Evolutionary conservation across 2,329 filamentous ascomycete genomes (phyloP), one percentile per base, ranked within the genome.

Genomic region (Akanthomyces dipterigenus): DNA sequence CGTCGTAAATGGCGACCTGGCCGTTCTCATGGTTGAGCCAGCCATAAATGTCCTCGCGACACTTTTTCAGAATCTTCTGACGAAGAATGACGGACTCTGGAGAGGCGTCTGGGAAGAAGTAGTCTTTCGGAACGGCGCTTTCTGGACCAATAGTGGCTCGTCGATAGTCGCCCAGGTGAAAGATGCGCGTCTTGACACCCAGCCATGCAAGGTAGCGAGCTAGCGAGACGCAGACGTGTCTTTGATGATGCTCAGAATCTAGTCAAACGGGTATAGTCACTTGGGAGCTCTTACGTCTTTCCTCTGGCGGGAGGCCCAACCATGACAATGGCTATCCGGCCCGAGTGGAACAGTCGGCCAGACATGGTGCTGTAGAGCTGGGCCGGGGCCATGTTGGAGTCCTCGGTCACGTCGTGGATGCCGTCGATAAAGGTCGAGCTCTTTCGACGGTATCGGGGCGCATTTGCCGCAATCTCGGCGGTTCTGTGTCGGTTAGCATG

Each of bases 361-460:
- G 93, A 98, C 83, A 98, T 96, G 58, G 95, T 99, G 74, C 92
- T 97, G 79, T 99, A 99, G 50, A 99, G 83, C 78, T 99, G 95
- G 67, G 95, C 95, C 34, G 95, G 95, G 5, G 95, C 95, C 84
- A 96, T 85, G 68, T 93, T 80, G 65, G 79, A 77, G 69, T 91
- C 91, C 71, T 93, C 89, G 9, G 90, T 86, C 59, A 96, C 82
- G 79, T 98, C 93, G 76, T 98, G 93, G 69, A 98, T 97, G 66
- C 91, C 93, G 80, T 98, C 95, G 69, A 97, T 93, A 73, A 96
- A 96, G 42, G 93, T 97, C 67, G 92, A 97, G 69, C 93, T 97
- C 76, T 91, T 90, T 69, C 95, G 88, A 65, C 93, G 88, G 73
- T 96, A 96, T 67, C 90, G 88, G 62, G 91, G 91, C 63, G 93